Evolutionary conservation across 2,329 filamentous ascomycete species (phyloP).

Genomic region (Fusarium verticillioides): DNA sequence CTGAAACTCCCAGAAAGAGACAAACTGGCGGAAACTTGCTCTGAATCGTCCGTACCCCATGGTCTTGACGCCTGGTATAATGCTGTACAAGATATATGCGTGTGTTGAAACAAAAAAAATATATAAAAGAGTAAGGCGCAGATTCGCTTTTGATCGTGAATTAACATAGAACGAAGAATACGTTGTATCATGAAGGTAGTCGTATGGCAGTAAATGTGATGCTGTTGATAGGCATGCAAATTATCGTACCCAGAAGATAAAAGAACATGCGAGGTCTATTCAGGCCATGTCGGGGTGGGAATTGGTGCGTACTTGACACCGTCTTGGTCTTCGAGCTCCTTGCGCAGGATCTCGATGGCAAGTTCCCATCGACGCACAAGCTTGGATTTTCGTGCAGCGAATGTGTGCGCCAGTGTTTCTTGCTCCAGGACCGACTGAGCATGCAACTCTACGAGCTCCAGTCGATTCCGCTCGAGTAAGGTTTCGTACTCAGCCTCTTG

Average conservation of each 20-base stretch:
- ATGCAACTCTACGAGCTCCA: constrained; percentile 61
- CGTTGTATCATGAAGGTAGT: constrained; percentile 1
- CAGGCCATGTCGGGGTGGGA: constrained; percentile 49
- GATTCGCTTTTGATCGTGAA: neutral
- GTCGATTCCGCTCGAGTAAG: constrained; percentile 57
- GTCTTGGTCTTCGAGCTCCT: constrained; percentile 60
- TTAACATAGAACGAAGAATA: neutral
- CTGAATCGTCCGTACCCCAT: constrained; percentile 26
- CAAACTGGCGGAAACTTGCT: constrained; percentile 18
- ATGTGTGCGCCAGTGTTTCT: constrained; percentile 57
- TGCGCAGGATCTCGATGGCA: constrained; percentile 63
- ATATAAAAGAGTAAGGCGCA: constrained; percentile 7
- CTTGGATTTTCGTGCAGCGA: constrained; percentile 57
- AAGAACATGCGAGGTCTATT: constrained; percentile 13
- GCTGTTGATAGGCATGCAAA: neutral
- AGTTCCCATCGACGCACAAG: constrained; percentile 64
- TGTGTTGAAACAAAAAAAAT: constrained; percentile 1
- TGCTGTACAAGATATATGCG: constrained; percentile 29
- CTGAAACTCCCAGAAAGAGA: constrained; percentile 20
- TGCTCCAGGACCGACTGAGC: constrained; percentile 62
- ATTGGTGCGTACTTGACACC: constrained; percentile 56
- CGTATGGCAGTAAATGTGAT: neutral
- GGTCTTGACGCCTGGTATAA: constrained; percentile 41
- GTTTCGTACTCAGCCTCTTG: constrained; percentile 64
- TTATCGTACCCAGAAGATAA: constrained; percentile 3